A percentile compares a stretch with the other conserved stretches of the same genome.
phyloP scores from a whole-genome alignment of 345 rosid species.

The Populus alba region DNA sequence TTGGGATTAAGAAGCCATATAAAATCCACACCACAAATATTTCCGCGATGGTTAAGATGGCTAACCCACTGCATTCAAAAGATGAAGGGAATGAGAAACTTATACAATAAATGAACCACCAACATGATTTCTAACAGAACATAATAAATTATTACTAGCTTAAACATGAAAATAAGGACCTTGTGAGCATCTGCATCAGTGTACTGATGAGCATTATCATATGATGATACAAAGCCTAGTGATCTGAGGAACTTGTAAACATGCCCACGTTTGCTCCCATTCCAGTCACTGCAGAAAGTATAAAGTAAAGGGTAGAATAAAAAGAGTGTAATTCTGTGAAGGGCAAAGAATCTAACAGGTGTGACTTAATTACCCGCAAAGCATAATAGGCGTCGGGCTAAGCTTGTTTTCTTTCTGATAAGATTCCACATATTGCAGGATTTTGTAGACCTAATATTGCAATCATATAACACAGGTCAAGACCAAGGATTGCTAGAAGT shows the following conservation, averaged over 20 bases:
- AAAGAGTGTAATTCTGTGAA: background rate
- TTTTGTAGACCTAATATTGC: conserved; percentile 16
- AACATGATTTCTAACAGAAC: background rate
- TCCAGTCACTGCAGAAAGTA: conserved; percentile 25
- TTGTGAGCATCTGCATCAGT: conserved; percentile 32
- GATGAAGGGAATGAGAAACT: conserved; percentile 19
- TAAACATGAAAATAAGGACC: conserved; percentile 6
- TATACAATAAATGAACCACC: background rate
- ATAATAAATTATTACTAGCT: background rate
- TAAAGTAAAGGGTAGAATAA: background rate
- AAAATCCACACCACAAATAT: conserved; percentile 28
- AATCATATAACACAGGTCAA: background rate
- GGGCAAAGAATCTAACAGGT: background rate
- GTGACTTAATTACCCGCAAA: conserved; percentile 17
- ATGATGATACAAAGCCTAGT: conserved; percentile 30
- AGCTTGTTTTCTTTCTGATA: conserved; percentile 25
- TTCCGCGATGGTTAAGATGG: conserved; percentile 26
- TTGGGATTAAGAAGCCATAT: conserved; percentile 59
- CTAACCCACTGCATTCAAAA: conserved; percentile 25
- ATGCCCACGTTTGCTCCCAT: conserved; percentile 34
- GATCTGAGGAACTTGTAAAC: conserved; percentile 33
- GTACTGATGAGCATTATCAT: conserved; percentile 32
- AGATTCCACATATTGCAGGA: conserved; percentile 22
- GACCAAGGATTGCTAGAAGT: background rate
- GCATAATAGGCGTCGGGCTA: conserved; percentile 19